Conservation (phyloP, 2,329 filamentous ascomycete genomes). For the Trichoderma oligosporum region DNA sequence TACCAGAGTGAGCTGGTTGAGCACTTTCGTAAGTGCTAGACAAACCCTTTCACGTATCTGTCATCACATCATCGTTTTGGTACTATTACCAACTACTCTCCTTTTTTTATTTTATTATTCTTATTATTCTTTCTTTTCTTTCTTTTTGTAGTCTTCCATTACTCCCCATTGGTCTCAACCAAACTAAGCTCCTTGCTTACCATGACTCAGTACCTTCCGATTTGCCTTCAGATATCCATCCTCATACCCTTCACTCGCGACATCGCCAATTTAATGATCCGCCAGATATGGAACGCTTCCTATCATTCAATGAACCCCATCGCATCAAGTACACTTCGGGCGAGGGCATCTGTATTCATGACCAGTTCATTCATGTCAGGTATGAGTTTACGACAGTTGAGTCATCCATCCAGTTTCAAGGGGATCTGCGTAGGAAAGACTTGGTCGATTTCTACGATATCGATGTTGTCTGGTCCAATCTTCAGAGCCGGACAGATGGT, state of each 20-base stretch:
- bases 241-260: constrained; percentile 48
- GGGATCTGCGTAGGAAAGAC: constrained; percentile 46
- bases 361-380: constrained; percentile 45
- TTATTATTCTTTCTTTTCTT: neutral
- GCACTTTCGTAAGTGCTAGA: constrained; percentile 43
- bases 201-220: constrained; percentile 42
- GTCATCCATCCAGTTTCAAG: constrained; percentile 46
- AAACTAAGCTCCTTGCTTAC: neutral
- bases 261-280: constrained; percentile 50
- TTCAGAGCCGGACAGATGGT: constrained; percentile 46
- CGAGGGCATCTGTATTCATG: constrained; percentile 45
- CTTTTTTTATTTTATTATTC: neutral
- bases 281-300: constrained; percentile 46
- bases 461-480: constrained; percentile 51
- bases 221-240: constrained; percentile 42
- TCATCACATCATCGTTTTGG: neutral
- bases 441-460: constrained; percentile 50
- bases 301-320: constrained; percentile 47
- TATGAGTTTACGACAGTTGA: constrained; percentile 51
- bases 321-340: constrained; percentile 46
- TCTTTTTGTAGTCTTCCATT: neutral
- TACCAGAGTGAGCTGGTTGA: constrained; percentile 51
- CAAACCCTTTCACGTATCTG: neutral
- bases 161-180: neutral
- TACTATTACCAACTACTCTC: neutral